A percentile compares a stretch with the other conserved stretches of the same genome.
Conservation (phyloP, 2,329 filamentous ascomycete species). For the Plenodomus tracheiphilus region DNA sequence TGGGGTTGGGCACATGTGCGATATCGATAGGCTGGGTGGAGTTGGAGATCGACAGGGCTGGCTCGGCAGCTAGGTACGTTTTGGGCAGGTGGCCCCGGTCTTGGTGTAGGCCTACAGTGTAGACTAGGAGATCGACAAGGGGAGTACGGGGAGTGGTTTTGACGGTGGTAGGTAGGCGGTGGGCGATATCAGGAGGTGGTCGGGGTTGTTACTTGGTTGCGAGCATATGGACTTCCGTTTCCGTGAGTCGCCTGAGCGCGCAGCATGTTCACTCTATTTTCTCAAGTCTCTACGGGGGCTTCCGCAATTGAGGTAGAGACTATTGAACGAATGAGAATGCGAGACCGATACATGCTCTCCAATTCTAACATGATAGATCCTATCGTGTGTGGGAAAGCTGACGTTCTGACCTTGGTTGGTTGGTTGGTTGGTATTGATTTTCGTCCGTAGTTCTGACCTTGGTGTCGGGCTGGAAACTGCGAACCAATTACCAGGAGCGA, state of each 20-base stretch:
- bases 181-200: neutral
- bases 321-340: no score
- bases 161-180: neutral
- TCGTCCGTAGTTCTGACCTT: no score
- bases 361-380: no score
- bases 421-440: no score
- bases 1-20: slow-evolving; percentile 23
- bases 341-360: no score
- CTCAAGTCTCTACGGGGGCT: neutral
- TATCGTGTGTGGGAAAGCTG: no score
- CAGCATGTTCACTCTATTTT: neutral
- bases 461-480: no score
- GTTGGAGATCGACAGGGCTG: slow-evolving; percentile 21
- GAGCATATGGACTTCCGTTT: neutral
- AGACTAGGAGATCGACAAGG: neutral
- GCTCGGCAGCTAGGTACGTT: slow-evolving; percentile 15
- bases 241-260: neutral
- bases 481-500: no score
- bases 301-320: no score
- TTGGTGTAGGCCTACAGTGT: neutral
- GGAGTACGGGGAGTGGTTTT: neutral
- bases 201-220: neutral
- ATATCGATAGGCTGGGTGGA: slow-evolving; percentile 23
- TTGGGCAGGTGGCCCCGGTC: slow-evolving; percentile 17
- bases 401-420: no score